Evolutionary conservation across 495 filamentous ascomycete species (phyloP), one percentile per base, ranked within the genome.

Genomic region (Hypomontagnella submonticulosa): DNA sequence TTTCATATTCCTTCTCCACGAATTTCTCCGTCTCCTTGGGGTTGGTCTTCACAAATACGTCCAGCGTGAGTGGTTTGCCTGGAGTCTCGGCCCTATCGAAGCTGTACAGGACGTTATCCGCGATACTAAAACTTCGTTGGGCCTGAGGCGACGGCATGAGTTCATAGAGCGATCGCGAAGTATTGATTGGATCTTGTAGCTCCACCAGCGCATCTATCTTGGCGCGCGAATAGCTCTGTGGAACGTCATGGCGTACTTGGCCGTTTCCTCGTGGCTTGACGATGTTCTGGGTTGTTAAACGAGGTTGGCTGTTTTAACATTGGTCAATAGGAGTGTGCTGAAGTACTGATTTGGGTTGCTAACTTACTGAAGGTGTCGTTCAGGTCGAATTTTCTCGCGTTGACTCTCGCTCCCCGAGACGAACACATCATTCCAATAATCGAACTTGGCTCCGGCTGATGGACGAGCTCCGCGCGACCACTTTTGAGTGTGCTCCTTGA

Each of bases 1-100:
- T 76, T 69, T 80, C 80, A 49, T 81, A 82, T 66, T 82, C 80
- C 66, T 76, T 76, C 70, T 79, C 77, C 16, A 82, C 76, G n/a
- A 81, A 71, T 38, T 70, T 71, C 71, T 82, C 80, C 37, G 76
- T 81, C 33, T 76, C 79, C 27, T 74, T 72, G 7, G 67, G 63
- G 16, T 73, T 73, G 20, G 71, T 49, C 74, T 79, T 81, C 55
- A 82, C 72, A 47, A 81, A 81, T 42, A 74, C 69, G 16, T 79
- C 80, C 9, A 82, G 74, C 16, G 76, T 69, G 8, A 81, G 43
- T 3, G 79, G 74, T 36, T 58, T 64, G 12, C 71, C 72, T 0
- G 80, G 79, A 4, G 73, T 74, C 37, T 80, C 76, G 44, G 61
- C 30, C 16, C 75, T 69, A 71, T 82, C 80, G 65, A 79, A 82